Conservation (phyloP, 2,329 filamentous ascomycete species). For the Aaosphaeria arxii region DNA sequence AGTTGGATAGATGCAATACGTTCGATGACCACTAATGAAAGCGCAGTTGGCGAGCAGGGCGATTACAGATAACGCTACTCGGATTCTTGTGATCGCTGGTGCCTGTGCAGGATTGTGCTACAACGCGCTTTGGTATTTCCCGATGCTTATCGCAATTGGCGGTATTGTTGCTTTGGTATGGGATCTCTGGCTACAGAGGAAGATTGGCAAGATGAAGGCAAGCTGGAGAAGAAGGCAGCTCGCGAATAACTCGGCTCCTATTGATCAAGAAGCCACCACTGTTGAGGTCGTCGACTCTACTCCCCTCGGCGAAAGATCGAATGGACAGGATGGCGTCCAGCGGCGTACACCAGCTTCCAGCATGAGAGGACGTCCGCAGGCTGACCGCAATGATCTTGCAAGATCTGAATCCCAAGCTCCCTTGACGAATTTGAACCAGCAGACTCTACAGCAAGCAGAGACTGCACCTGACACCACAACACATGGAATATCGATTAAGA, state of each 20-base stretch:
- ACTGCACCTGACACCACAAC: constrained; percentile 1
- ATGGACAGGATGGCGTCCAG: not conserved
- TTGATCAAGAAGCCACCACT: constrained; percentile 8
- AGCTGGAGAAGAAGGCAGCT: constrained; percentile 15
- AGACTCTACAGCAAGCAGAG: not conserved
- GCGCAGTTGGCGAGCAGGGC: constrained; percentile 62
- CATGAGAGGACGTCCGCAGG: no score
- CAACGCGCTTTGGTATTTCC: constrained; percentile 74
- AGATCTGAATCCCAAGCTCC: no score
- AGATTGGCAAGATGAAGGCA: constrained; percentile 30
- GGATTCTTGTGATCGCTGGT: constrained; percentile 62
- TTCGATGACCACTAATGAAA: not conserved
- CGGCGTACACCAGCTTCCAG: not conserved
- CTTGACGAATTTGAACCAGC: no score
- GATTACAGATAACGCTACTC: constrained; percentile 62
- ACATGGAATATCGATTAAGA: constrained; percentile 37
- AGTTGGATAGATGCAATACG: not conserved
- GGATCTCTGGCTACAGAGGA: constrained; percentile 54
- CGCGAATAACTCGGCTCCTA: constrained; percentile 15
- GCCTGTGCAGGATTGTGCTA: constrained; percentile 66
- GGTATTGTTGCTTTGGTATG: constrained; percentile 54
- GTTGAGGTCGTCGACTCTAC: constrained; percentile 5
- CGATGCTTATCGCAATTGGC: constrained; percentile 57
- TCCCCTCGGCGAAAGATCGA: not conserved
- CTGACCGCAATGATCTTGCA: no score